phyloP scores from a whole-genome alignment of 768 basidiomycete species.

The Mycena crocata region DNA sequence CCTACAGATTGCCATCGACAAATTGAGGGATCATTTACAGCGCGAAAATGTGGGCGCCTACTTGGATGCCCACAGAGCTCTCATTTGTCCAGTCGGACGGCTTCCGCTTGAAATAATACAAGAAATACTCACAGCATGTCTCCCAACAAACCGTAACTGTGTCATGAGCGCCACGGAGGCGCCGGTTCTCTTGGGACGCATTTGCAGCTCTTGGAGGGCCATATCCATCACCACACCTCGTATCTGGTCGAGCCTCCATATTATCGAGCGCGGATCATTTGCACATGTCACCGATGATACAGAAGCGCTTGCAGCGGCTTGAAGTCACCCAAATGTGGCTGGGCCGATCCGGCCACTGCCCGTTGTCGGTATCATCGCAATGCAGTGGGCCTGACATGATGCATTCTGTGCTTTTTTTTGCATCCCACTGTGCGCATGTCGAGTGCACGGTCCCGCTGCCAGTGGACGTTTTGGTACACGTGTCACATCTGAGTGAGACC shows the following conservation, averaged over 20 bases:
- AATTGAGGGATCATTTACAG: background rate
- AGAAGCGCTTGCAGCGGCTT: background rate
- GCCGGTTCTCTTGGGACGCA: conserved; percentile 20
- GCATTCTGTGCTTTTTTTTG: background rate
- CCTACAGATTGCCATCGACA: background rate
- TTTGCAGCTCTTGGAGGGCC: conserved; percentile 22
- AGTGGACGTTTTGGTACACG: background rate
- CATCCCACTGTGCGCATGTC: background rate
- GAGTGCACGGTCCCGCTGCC: background rate
- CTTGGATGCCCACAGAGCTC: no score
- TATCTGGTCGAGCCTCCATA: conserved; percentile 17
- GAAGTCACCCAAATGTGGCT: conserved; percentile 6
- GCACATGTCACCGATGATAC: background rate
- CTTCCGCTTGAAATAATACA: conserved; percentile 10
- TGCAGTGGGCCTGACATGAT: background rate
- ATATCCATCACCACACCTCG: conserved; percentile 16
- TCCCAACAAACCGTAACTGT: conserved; percentile 13
- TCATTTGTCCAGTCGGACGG: no score
- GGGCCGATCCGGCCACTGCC: conserved; percentile 9
- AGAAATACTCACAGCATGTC: conserved; percentile 18
- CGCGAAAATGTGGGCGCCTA: background rate
- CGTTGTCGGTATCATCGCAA: conserved; percentile 11
- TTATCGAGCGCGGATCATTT: background rate
- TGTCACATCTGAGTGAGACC: background rate
- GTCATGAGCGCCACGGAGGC: conserved; percentile 14